Evolutionary conservation across 2,329 filamentous ascomycete genomes (phyloP).

Genomic region (Exophiala spinifera): DNA sequence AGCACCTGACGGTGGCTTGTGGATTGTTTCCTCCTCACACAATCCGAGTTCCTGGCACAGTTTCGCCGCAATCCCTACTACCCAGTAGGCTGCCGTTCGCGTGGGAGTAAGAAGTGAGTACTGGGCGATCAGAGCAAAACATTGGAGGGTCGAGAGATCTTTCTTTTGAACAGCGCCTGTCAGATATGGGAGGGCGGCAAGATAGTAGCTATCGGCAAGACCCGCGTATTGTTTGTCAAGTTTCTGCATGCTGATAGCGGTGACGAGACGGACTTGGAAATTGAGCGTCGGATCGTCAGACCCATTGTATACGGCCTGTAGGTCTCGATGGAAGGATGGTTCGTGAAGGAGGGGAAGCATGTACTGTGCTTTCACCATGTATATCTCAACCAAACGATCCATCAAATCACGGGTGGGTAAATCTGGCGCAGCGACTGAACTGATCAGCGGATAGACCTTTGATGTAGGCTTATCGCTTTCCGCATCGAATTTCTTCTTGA

Average conservation of each 20-base stretch:
- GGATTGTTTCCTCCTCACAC: conserved; percentile 84
- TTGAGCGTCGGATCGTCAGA: conserved; percentile 77
- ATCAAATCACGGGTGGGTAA: conserved; percentile 72
- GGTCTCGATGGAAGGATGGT: conserved; percentile 68
- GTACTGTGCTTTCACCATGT: conserved; percentile 83
- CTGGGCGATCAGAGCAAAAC: conserved; percentile 78
- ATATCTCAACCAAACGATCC: conserved; percentile 77
- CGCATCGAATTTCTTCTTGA: conserved; percentile 65
- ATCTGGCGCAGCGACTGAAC: conserved; percentile 71
- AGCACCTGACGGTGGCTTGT: conserved; percentile 57
- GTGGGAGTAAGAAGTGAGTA: conserved; percentile 93
- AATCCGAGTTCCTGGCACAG: conserved; percentile 86
- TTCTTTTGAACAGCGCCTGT: conserved; percentile 82
- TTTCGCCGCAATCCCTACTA: conserved; percentile 81
- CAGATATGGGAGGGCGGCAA: conserved; percentile 80
- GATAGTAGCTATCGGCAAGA: conserved; percentile 89
- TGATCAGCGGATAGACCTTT: conserved; percentile 88
- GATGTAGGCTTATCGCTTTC: conserved; percentile 65
- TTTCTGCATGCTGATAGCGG: conserved; percentile 93
- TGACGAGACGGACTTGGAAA: conserved; percentile 84
- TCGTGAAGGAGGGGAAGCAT: conserved; percentile 88
- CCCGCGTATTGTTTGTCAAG: conserved; percentile 87
- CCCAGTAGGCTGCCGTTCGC: conserved; percentile 86
- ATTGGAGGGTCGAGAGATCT: conserved; percentile 86
- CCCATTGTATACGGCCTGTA: conserved; percentile 77